These are phyloP conservation scores for Cutaneotrichosporon dermatis DNA, from an alignment of 1,284 basidiomycete genomes.

Conservation along the genomic window DNA sequence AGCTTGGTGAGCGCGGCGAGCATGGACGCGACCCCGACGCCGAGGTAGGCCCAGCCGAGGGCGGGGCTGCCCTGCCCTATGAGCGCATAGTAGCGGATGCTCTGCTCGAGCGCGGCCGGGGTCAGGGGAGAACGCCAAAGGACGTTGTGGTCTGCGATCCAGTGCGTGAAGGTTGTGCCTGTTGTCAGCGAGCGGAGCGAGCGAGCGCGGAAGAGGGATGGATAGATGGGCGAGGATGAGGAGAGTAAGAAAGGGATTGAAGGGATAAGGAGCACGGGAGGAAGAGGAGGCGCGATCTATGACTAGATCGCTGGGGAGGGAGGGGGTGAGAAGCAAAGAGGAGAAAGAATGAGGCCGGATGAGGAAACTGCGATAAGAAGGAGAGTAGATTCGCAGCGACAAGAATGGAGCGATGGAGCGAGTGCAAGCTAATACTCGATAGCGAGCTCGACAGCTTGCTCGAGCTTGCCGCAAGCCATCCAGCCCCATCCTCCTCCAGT, in stretches of 20 bases:
- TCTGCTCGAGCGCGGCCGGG: constrained; percentile 32
- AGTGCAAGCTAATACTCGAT: no score
- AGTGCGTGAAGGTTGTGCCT: constrained; percentile 48
- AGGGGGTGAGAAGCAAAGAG: no score
- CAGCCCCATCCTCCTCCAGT: no score
- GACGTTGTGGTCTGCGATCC: constrained; percentile 47
- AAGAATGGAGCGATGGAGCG: no score
- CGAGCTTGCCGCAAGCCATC: no score
- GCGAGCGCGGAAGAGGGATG: background rate
- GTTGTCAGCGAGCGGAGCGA: background rate
- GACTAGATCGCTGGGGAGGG: no score
- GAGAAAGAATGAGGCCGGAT: no score
- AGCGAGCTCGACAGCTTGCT: background rate
- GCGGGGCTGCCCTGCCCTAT: constrained; percentile 26
- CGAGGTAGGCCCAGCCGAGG: constrained; percentile 39
- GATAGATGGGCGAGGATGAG: background rate
- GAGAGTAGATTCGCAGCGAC: no score
- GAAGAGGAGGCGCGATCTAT: no score
- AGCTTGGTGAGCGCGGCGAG: constrained; percentile 28
- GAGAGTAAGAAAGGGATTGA: background rate
- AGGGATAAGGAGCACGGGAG: no score
- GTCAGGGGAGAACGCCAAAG: constrained; percentile 45
- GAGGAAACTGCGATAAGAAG: no score
- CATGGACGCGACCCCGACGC: constrained; percentile 30
- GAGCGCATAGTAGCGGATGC: constrained; percentile 41